Evolutionary conservation across 805 yeast species (phyloP).

Genomic region (Candida xiaguanensis): DNA sequence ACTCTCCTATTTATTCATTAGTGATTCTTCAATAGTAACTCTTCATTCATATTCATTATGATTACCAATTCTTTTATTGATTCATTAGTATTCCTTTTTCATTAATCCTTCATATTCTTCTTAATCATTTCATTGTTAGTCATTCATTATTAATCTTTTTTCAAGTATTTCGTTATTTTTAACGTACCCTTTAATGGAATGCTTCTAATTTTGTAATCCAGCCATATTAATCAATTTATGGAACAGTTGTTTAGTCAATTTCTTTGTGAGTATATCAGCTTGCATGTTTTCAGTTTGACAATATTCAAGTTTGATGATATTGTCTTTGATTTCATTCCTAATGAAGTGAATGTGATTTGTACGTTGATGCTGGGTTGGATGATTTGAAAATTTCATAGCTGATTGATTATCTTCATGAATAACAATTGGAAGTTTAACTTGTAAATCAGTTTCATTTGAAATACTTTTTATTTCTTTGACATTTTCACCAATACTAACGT

Average conservation of each 20-base stretch:
- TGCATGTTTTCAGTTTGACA: background rate
- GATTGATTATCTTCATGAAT: background rate
- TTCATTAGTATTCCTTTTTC: too few species aligned
- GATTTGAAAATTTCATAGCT: background rate
- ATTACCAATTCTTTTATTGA: too few species aligned
- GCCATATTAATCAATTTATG: background rate
- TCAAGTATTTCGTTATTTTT: background rate
- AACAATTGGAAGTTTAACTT: background rate
- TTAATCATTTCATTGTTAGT: too few species aligned
- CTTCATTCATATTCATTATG: too few species aligned
- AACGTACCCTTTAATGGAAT: conserved; percentile 1
- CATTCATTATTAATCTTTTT: too few species aligned
- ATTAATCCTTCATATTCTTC: too few species aligned
- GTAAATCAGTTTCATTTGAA: background rate
- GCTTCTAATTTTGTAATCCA: conserved; percentile 1
- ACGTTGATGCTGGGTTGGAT: background rate
- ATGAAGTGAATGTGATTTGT: background rate
- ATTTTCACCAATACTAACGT: conserved; percentile 1
- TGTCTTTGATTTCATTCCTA: conserved; percentile 1
- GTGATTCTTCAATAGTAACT: too few species aligned
- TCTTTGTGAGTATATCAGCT: background rate
- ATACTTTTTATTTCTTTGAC: background rate
- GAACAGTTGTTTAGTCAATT: background rate
- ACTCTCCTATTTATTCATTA: too few species aligned
- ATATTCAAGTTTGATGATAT: background rate